phyloP scores from a whole-genome alignment of 73 alveolate genomes.

The Paramecium primaurelia region DNA sequence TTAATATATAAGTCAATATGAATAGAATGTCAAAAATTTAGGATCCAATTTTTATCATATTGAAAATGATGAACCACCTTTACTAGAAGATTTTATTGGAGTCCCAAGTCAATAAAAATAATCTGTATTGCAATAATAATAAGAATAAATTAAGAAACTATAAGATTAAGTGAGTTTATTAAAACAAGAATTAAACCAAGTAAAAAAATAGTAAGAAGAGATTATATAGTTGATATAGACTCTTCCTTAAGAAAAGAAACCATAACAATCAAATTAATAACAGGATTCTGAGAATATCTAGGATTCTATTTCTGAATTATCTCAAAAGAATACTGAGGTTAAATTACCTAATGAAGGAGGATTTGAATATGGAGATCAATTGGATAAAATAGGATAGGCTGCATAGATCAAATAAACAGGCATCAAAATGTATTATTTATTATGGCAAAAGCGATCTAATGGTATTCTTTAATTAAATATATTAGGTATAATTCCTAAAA shows the following conservation, averaged over 20 bases:
- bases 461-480: not conserved
- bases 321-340: not conserved
- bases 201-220: not conserved
- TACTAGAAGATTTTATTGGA: not conserved
- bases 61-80: not conserved
- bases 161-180: not conserved
- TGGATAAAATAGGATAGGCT: conserved; percentile 1
- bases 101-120: not conserved
- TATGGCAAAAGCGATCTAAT: not conserved
- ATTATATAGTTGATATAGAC: not conserved
- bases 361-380: not conserved
- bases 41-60: not conserved
- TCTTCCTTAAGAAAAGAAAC: not conserved
- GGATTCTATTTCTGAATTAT: not conserved
- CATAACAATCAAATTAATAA: not conserved
- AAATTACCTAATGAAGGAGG: not conserved
- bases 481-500: not conserved
- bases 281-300: not conserved
- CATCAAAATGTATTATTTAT: not conserved
- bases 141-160: not conserved
- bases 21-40: not conserved
- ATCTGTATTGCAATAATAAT: not conserved
- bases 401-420: not conserved
- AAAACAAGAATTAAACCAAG: not conserved
- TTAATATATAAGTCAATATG: not conserved